These are phyloP conservation scores for Penicillium pulvis DNA, from an alignment of 495 filamentous ascomycete genomes.

Conservation along the genomic window DNA sequence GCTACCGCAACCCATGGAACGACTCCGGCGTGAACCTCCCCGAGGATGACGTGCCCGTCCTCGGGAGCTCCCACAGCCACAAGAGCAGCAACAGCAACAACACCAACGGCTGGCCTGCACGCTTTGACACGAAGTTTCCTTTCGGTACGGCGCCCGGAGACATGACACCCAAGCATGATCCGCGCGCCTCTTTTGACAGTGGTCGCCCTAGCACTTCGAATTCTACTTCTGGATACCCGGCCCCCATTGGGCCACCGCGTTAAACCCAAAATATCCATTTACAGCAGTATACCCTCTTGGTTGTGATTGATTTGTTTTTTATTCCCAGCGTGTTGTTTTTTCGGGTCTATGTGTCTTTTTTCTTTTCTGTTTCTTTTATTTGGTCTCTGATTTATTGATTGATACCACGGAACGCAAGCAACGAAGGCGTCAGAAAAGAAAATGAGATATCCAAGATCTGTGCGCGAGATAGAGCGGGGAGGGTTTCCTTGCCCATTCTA, in stretches of 20 bases:
- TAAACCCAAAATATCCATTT: constrained; percentile 63
- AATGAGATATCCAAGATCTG: constrained; percentile 40
- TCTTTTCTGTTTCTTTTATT: constrained; percentile 23
- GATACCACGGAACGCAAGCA: constrained; percentile 49
- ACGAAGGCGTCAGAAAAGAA: constrained; percentile 37
- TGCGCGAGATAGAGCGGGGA: constrained; percentile 29
- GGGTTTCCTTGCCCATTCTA: constrained; percentile 13
- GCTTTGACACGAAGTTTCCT: constrained; percentile 64
- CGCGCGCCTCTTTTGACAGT: constrained; percentile 82
- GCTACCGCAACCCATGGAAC: constrained; percentile 96
- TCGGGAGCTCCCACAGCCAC: constrained; percentile 58
- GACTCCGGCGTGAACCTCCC: constrained; percentile 91
- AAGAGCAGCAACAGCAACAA: constrained; percentile 57
- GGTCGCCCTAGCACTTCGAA: constrained; percentile 91
- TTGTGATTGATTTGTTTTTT: constrained; percentile 19
- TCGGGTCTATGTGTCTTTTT: constrained; percentile 31
- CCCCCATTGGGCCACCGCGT: constrained; percentile 83
- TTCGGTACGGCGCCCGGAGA: constrained; percentile 74
- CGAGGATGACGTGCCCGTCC: constrained; percentile 74
- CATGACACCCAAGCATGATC: constrained; percentile 77
- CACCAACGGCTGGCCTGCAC: constrained; percentile 62
- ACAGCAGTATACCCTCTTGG: constrained; percentile 61
- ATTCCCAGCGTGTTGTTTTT: constrained; percentile 32
- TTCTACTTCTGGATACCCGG: constrained; percentile 94
- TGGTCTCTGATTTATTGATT: constrained; percentile 32